Base-by-base conservation (phyloP, 768 basidiomycete genomes). In the Hericium alpestre region DNA sequence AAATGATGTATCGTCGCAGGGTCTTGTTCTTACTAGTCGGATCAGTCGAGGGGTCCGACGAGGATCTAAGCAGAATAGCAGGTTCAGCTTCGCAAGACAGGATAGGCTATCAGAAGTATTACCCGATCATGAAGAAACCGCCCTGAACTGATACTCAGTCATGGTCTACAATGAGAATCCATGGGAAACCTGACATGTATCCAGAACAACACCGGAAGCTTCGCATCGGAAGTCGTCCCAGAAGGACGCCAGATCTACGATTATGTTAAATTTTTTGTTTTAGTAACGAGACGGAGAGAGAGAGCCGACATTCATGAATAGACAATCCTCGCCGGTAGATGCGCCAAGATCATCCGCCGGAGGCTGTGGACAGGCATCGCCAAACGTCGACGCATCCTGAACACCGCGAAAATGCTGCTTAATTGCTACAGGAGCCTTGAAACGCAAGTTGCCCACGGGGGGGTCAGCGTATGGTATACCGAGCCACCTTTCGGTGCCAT, bases 291-390 rank as follows among this genome's bases (percentile, higher is more conserved):
- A 51, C n/a, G 10, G 18, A 3, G 25, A 25, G 25, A 25, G 25
- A 10, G n/a, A 23, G 52, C 72, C 13, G 50, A 76, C 82, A 60
- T 83, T 82, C 47, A 84, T 66, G 48, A 68, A 72, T 13, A 84
- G 64, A 58, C 82, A 84, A 56, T 82, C 76, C 63, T 84, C 82
- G 8, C 69, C 70, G 8, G 75, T 69, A 2, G 73, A 69, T 11
- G 77, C 80, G 12, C 76, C 75, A 0, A 79, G 65, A 20, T 49
- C 61, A 2, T 59, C 20, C 4, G 55, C 59, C 7, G 72, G 65
- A 11, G 73, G 72, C 56, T 82, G 82, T 18, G 79, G 79, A 63
- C 81, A 84, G 1, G 79, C 79, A 58, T 79, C 71, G 0, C 80
- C 79, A 58, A 83, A 83, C 10, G 63, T 54, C 12, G 73, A 73